Conservation (phyloP, 1,284 basidiomycete species). For the Boletus smithii region DNA sequence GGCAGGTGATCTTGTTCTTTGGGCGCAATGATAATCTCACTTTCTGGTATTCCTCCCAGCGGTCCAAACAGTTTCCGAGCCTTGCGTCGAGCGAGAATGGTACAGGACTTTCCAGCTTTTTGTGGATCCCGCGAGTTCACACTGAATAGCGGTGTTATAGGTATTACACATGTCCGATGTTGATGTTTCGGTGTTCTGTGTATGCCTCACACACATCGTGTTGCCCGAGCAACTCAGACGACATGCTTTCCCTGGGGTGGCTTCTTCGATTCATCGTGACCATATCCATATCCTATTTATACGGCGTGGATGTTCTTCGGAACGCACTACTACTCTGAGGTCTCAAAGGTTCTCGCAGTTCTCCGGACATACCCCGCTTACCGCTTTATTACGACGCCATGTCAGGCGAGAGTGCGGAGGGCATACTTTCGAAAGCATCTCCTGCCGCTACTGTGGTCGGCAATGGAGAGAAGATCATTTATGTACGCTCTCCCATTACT, state of each 20-base stretch:
- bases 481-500: slow-evolving; percentile 1
- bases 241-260: neutral
- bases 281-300: slow-evolving; percentile 16
- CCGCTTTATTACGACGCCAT: slow-evolving; percentile 3
- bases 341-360: no score
- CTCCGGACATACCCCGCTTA: neutral
- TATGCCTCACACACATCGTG: neutral
- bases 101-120: neutral
- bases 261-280: slow-evolving; percentile 5
- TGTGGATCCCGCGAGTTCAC: neutral
- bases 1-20: neutral
- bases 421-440: slow-evolving; percentile 1
- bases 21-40: neutral
- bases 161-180: neutral
- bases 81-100: neutral
- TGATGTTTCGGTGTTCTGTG: neutral
- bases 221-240: neutral
- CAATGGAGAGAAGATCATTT: slow-evolving; percentile 9
- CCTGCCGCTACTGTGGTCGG: neutral
- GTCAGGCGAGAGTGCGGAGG: slow-evolving; percentile 7
- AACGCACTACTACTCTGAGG: no score
- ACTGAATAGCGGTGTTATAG: neutral
- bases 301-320: neutral
- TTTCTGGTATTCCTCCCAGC: neutral
- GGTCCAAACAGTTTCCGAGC: neutral